Percentiles rank a stretch among this genome's conserved stretches.
These are phyloP conservation scores for Delphinella strobiligena DNA, from an alignment of 2,329 filamentous ascomycete genomes.

Conservation along the genomic window DNA sequence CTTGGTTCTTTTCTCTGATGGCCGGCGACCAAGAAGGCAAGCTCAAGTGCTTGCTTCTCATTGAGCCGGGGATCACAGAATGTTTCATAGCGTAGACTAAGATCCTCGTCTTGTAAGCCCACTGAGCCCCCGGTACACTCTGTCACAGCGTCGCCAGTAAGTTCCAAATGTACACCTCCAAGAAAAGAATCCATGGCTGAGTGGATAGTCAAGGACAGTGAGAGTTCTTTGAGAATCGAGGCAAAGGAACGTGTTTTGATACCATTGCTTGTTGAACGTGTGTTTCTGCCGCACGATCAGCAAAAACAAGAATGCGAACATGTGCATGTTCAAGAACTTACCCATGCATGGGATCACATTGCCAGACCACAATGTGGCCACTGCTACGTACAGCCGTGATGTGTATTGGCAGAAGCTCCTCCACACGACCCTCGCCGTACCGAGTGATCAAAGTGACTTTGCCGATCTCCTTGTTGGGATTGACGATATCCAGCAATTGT, in stretches of 20 bases:
- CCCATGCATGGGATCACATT: conserved; percentile 98
- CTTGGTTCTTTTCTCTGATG: conserved; percentile 18
- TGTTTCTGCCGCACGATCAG: conserved; percentile 33
- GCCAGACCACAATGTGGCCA: conserved; percentile 74
- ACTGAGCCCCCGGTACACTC: conserved; percentile 90
- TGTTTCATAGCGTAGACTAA: conserved; percentile 84
- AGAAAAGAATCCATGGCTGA: conserved; percentile 73
- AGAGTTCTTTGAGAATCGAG: conserved; percentile 79
- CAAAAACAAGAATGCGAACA: too few relatives aligned
- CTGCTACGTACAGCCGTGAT: conserved; percentile 80
- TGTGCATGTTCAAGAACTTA: conserved; percentile 13
- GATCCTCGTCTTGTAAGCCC: conserved; percentile 73
- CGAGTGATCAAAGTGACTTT: conserved; percentile 95
- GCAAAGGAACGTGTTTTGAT: conserved; percentile 89
- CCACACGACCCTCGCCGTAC: conserved; percentile 72
- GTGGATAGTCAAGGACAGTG: conserved; percentile 74
- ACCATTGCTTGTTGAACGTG: conserved; percentile 53
- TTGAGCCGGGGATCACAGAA: conserved; percentile 94
- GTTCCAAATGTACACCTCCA: conserved; percentile 85
- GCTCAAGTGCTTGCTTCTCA: conserved; percentile 92
- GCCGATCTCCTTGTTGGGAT: conserved; percentile 68
- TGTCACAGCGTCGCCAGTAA: conserved; percentile 91
- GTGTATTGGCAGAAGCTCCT: conserved; percentile 64
- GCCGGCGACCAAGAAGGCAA: conserved; percentile 86
- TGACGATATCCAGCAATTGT: conserved; percentile 69